Percentiles rank a stretch among this genome's conserved stretches.
These are phyloP conservation scores for Syncephalastrum contaminatum DNA, from an alignment of 371 early-diverging fungal genomes.

Conservation along the genomic window DNA sequence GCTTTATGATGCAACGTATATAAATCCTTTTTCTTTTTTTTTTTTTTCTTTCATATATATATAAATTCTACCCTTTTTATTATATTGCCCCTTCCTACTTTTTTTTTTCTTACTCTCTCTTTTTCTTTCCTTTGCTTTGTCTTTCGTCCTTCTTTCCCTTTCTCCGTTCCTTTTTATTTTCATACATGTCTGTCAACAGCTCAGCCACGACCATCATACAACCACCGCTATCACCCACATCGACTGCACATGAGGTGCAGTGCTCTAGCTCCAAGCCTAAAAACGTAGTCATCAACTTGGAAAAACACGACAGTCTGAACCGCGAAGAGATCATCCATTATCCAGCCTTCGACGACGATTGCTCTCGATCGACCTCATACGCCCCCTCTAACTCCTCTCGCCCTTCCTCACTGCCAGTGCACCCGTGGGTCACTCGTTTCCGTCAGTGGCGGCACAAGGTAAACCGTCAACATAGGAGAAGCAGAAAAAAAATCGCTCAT, in stretches of 20 bases:
- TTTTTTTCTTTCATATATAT: not conserved
- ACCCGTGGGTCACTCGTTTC: no score
- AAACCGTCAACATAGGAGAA: no score
- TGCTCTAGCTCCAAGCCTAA: not conserved
- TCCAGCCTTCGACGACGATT: conserved; percentile 8
- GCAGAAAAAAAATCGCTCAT: no score
- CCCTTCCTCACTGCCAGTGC: no score
- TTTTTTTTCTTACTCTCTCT: not conserved
- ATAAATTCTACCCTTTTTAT: conserved; percentile 7
- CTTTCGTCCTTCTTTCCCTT: conserved; percentile 1
- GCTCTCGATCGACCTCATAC: not conserved
- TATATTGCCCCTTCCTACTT: not conserved
- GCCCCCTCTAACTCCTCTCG: no score
- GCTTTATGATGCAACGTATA: no score
- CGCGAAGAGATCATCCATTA: conserved; percentile 19
- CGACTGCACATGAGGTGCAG: conserved; percentile 1
- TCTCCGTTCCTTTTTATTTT: conserved; percentile 1
- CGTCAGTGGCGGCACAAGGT: no score
- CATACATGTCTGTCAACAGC: not conserved
- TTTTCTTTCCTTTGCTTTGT: not conserved
- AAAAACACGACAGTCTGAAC: conserved; percentile 10
- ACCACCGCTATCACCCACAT: conserved; percentile 7
- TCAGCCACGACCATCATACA: conserved; percentile 1
- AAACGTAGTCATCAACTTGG: conserved; percentile 11
- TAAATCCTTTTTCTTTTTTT: no score